Percentiles rank a stretch among this genome's conserved stretches.
phyloP scores from a whole-genome alignment of 306 rosid species.

The Dicorynia guianensis region DNA sequence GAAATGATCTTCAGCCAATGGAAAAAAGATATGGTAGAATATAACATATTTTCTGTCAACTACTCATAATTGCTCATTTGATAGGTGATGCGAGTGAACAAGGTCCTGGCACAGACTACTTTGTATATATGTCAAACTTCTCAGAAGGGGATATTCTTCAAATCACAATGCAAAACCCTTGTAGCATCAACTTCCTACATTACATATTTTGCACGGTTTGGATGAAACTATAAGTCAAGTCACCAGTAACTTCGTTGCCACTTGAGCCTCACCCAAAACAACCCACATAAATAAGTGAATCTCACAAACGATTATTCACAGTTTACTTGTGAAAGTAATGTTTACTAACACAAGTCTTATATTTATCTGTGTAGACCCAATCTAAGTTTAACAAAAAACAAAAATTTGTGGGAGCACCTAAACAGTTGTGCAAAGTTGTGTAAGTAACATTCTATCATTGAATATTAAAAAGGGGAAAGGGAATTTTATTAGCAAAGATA shows the following conservation, averaged over 20 bases:
- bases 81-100: too few species aligned
- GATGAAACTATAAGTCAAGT: constrained; percentile 71
- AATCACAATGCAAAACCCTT: not conserved
- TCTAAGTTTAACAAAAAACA: too few species aligned
- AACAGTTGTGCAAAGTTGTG: too few species aligned
- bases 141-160: constrained; percentile 45
- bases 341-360: too few species aligned
- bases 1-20: too few species aligned
- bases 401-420: too few species aligned
- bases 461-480: not conserved
- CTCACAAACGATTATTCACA: constrained; percentile 7
- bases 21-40: too few species aligned
- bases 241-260: constrained; percentile 56
- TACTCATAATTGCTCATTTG: too few species aligned
- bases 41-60: too few species aligned
- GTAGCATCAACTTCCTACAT: not conserved
- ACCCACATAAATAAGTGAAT: not conserved
- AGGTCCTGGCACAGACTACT: not conserved
- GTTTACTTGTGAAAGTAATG: not conserved
- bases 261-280: constrained; percentile 52
- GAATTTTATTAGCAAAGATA: constrained; percentile 51
- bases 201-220: constrained; percentile 54
- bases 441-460: too few species aligned
- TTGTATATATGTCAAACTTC: not conserved
- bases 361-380: too few species aligned